Base-by-base conservation (phyloP, 163 green algal species). In the Prototheca cutis region DNA sequence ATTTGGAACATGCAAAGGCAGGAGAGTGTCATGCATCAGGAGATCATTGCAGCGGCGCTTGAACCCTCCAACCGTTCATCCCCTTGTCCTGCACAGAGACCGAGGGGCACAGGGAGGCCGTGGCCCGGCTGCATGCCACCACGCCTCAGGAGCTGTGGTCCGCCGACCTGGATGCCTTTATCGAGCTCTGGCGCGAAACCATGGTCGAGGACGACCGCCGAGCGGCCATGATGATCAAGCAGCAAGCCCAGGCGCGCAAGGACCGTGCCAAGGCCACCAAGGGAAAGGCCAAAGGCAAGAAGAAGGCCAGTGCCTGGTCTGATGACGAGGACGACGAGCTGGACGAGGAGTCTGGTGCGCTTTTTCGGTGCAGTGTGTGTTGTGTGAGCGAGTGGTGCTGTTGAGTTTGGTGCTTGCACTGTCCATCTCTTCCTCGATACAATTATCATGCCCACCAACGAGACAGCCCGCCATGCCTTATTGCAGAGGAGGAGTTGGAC, bases 161-260 rank as follows among this genome's bases (percentile, higher is more conserved):
- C 2, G 30, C 65, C 1, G 88, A 95, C 77, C 73, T 95, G 60
- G 84, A 91, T 30, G 73, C 62, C 1, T 93, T 95, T 59, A 27
- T 79, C 40, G 59, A 53, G 45, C 59, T 59, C 36, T 64, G 54
- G 7, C 54, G 52, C n/a, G 62, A 62, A 33, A 39, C 68, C 34
- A 36, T 45, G 36, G 49, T 30, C 25, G 53, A 54, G 24, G 40
- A 53, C 30, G 13, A 49, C 24, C 54, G 13, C n/a, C 27, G 53
- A 4, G 36, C 31, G 4, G 34, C 24, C 17, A 6, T 42, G 27
- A n/a, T 55, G 31, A 53, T 47, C 34, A 42, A 48, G 28, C 48
- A 55, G 55, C 54, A 48, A 24, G 54, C 47, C 6, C 5, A 8
- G 19, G 54, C 36, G 6, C 28, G 19, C 24, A 60, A 51, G 10